Evolutionary conservation across 495 filamentous ascomycete species (phyloP).

Genomic region (Tuber calosporum): DNA sequence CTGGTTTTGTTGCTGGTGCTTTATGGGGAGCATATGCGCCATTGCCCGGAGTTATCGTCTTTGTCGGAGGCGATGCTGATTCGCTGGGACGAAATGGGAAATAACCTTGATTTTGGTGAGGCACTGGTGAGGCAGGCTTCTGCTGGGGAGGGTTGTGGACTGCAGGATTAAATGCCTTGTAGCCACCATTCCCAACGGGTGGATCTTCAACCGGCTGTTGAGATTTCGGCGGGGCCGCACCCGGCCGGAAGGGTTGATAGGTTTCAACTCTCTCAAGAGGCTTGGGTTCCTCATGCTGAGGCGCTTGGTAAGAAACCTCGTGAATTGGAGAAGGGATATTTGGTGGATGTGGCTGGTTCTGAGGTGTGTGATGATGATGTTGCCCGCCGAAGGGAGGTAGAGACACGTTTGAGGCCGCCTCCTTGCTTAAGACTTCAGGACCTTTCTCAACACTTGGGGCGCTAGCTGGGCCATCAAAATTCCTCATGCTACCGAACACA

Average conservation of each 20-base stretch:
- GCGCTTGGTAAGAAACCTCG: conserved; percentile 1
- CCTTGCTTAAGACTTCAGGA: not conserved
- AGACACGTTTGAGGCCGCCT: not conserved
- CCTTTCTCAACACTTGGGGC: not conserved
- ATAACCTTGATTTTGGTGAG: not conserved
- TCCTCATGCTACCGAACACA: conserved; percentile 13
- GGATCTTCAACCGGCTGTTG: conserved; percentile 1
- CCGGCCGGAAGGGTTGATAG: conserved; percentile 30
- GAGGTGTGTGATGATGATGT: not conserved
- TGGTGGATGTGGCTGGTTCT: not conserved
- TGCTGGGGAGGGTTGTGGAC: conserved; percentile 5
- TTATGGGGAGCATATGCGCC: conserved; percentile 23
- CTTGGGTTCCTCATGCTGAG: conserved; percentile 1
- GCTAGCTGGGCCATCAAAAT: not conserved
- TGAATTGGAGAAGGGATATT: conserved; percentile 2
- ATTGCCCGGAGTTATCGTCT: conserved; percentile 4
- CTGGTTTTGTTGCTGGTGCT: conserved; percentile 7
- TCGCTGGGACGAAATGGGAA: conserved; percentile 20
- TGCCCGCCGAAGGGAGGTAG: not conserved
- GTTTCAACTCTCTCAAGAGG: conserved; percentile 7
- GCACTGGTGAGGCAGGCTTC: conserved; percentile 1
- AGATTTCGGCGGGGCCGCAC: not conserved
- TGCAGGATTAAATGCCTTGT: conserved; percentile 16
- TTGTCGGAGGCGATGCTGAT: conserved; percentile 8
- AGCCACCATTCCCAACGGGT: not conserved